A percentile compares a stretch with the other conserved stretches of the same genome.
phyloP scores from a whole-genome alignment of 306 rosid species.

The Carpinus viminea region DNA sequence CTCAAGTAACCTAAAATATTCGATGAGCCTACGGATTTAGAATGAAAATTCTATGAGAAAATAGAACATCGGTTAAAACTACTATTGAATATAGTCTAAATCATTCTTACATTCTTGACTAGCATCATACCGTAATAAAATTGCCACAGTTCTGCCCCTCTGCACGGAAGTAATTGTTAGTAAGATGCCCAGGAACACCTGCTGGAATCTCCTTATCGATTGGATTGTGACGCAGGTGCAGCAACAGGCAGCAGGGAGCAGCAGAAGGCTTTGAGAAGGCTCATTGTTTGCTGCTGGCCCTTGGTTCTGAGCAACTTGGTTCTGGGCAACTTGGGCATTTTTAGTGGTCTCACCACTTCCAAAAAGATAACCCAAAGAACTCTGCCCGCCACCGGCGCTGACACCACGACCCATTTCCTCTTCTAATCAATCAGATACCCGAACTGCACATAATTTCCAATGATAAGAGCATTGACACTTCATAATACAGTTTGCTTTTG shows the following conservation, averaged over 20 bases:
- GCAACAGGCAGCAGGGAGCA: background rate
- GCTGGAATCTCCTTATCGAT: conserved; percentile 57
- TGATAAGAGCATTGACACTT: background rate
- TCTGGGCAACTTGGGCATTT: conserved; percentile 14
- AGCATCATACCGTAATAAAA: conserved; percentile 70
- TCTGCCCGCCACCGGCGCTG: conserved; percentile 82
- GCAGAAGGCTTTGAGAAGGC: conserved; percentile 20
- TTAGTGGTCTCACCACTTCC: conserved; percentile 57
- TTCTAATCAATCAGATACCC: conserved; percentile 12
- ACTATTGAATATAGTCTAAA: background rate
- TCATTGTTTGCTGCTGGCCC: conserved; percentile 29
- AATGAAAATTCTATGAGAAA: background rate
- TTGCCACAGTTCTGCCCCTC: conserved; percentile 96
- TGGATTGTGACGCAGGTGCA: conserved; percentile 35
- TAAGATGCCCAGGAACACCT: conserved; percentile 67
- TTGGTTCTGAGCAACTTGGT: conserved; percentile 18
- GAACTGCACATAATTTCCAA: conserved; percentile 2
- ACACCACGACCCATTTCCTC: conserved; percentile 77
- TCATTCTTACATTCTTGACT: background rate
- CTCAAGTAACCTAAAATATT: background rate
- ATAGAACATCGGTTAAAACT: background rate
- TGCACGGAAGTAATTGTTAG: conserved; percentile 72
- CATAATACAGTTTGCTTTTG: background rate
- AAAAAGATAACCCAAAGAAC: conserved; percentile 82
- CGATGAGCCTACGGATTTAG: background rate